Percentiles rank a stretch among this genome's conserved stretches.
phyloP scores from a whole-genome alignment of 2,329 filamentous ascomycete genomes.

The Claviceps maximensis region DNA sequence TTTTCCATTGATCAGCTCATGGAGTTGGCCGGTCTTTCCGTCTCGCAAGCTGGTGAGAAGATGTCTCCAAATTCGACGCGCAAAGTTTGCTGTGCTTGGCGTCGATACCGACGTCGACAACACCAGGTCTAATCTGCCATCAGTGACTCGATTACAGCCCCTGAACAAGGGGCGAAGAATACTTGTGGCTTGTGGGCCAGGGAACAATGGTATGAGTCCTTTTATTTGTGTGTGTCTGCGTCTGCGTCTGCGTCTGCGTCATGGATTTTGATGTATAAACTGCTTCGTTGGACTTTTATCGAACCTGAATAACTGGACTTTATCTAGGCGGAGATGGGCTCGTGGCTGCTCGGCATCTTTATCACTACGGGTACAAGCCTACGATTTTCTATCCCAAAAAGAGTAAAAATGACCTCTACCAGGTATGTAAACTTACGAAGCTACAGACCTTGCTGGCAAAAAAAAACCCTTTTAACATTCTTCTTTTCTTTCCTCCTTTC shows the following conservation, averaged over 20 bases:
- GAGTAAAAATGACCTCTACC: constrained; percentile 79
- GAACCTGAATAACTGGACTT: background rate
- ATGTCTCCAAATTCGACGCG: background rate
- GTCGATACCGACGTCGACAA: background rate
- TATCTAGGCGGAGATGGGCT: constrained; percentile 81
- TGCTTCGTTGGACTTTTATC: background rate
- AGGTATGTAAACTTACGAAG: constrained; percentile 34
- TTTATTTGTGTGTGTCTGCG: background rate
- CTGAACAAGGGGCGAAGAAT: constrained; percentile 56
- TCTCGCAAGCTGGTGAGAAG: constrained; percentile 68
- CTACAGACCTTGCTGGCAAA: too few relatives aligned
- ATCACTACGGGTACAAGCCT: constrained; percentile 82
- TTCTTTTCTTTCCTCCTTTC: background rate
- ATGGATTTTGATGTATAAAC: background rate
- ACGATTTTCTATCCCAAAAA: constrained; percentile 89
- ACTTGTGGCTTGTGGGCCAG: constrained; percentile 82
- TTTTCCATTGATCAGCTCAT: constrained; percentile 96
- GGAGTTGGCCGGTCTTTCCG: constrained; percentile 87
- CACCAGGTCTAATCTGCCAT: background rate
- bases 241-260: too few relatives aligned
- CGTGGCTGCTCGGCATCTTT: constrained; percentile 82
- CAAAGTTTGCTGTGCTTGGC: background rate
- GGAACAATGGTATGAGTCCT: constrained; percentile 45
- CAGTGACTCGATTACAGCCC: constrained; percentile 78
- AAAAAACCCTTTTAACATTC: background rate